These are phyloP conservation scores for Physcomitrium patens DNA, from an alignment of 225 moss, liverwort and hornwort species.

Conservation along the genomic window DNA sequence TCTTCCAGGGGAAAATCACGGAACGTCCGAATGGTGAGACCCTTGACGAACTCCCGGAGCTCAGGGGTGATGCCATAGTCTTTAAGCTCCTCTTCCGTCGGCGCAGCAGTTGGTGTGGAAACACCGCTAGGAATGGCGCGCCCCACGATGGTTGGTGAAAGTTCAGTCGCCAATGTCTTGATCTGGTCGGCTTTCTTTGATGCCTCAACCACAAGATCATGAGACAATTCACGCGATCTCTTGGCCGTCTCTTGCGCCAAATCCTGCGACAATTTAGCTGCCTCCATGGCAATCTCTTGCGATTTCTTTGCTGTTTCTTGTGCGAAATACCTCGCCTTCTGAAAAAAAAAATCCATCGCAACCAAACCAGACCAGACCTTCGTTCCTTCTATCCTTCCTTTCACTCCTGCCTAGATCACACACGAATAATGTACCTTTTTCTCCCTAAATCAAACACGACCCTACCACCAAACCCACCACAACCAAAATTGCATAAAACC, in stretches of 20 bases:
- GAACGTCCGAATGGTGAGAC: constrained; percentile 91
- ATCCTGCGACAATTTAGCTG: constrained; percentile 88
- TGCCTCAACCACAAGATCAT: constrained; percentile 80
- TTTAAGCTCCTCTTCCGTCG: constrained; percentile 82
- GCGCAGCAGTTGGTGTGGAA: constrained; percentile 40
- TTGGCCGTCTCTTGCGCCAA: constrained; percentile 86
- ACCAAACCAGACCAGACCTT: constrained; percentile 16
- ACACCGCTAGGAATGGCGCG: constrained; percentile 36
- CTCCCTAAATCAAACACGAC: neutral
- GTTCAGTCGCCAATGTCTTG: constrained; percentile 83
- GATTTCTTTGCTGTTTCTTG: constrained; percentile 95
- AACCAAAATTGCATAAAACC: neutral
- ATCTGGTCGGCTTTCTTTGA: constrained; percentile 93
- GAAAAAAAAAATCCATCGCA: constrained; percentile 83
- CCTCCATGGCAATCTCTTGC: constrained; percentile 90
- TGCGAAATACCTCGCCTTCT: constrained; percentile 81
- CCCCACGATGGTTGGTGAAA: constrained; percentile 65
- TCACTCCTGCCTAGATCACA: neutral
- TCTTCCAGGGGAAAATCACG: constrained; percentile 82
- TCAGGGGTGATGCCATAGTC: constrained; percentile 86
- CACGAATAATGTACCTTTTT: neutral
- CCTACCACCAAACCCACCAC: constrained; percentile 6
- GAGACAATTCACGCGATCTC: constrained; percentile 69
- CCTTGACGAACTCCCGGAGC: constrained; percentile 89
- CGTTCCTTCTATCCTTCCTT: constrained; percentile 9